Evolutionary conservation across 148 eudicot species (phyloP).

Genomic region (Vaccinium corymbosum): DNA sequence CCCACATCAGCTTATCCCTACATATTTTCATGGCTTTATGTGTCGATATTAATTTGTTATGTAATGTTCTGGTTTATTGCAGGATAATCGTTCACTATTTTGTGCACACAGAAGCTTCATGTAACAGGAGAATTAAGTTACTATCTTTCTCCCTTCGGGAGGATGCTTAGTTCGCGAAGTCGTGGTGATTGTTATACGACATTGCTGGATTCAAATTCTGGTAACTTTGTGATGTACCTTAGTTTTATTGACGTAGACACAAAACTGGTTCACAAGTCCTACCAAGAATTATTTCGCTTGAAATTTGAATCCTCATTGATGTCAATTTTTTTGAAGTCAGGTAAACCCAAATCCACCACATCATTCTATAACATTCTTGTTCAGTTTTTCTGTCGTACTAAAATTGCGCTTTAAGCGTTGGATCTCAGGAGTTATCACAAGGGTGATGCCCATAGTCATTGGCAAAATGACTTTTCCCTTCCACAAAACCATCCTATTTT

Average conservation of each 20-base stretch:
- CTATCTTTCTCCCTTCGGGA: background rate
- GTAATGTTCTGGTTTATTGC: conserved; percentile 1
- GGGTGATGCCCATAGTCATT: background rate
- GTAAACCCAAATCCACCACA: background rate
- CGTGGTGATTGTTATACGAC: background rate
- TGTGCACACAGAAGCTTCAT: background rate
- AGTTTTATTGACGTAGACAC: background rate
- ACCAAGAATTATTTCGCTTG: background rate
- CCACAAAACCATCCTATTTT: background rate
- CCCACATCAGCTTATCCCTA: background rate
- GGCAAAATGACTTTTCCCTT: background rate
- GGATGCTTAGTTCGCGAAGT: background rate
- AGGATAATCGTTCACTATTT: background rate
- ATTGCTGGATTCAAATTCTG: background rate
- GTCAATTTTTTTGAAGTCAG: background rate
- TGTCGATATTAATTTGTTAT: background rate
- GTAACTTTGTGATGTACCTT: background rate
- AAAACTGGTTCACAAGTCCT: background rate
- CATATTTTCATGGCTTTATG: background rate
- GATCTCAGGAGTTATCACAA: background rate
- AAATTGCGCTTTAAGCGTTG: background rate
- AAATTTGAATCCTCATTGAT: background rate
- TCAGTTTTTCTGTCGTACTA: background rate
- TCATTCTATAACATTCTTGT: background rate
- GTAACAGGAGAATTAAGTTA: background rate